Evolutionary conservation across 2,329 filamentous ascomycete species (phyloP).

Genomic region (Colletotrichum trifolii): DNA sequence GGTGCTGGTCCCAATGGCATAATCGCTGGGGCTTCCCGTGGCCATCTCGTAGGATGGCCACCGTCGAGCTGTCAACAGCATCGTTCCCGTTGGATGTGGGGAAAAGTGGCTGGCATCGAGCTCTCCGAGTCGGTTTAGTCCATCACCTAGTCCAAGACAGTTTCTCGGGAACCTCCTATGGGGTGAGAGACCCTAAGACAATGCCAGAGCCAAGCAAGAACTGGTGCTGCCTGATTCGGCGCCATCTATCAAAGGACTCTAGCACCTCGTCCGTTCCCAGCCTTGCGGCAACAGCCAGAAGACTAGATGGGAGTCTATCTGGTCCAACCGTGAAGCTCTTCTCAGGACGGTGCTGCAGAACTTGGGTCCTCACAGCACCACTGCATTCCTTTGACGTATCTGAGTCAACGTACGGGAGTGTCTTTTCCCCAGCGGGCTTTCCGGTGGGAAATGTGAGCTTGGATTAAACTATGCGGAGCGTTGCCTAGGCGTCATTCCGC

Average conservation of each 20-base stretch:
- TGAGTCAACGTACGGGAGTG: background rate
- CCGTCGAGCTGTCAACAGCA: background rate
- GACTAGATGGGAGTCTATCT: background rate
- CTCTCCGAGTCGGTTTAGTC: background rate
- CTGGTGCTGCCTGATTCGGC: constrained; percentile 3
- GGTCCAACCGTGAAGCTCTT: background rate
- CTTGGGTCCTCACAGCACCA: no score
- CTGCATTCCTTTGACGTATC: constrained; percentile 2
- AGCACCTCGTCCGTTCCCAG: constrained; percentile 13
- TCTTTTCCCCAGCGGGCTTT: background rate
- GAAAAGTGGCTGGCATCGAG: background rate
- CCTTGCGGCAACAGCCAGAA: background rate
- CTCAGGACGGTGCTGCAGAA: no score
- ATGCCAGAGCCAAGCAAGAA: background rate
- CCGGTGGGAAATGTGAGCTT: background rate
- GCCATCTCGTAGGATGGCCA: no score
- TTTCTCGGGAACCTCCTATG: constrained; percentile 10
- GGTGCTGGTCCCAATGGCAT: no score
- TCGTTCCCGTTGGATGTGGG: constrained; percentile 28
- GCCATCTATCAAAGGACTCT: background rate
- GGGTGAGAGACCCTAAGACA: constrained; percentile 2
- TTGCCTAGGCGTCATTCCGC: background rate
- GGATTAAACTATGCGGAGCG: background rate
- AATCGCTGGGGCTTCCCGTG: no score
- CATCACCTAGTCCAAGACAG: constrained; percentile 5